phyloP scores from a whole-genome alignment of 192 early-diverging fungal species.

The Chytriomyces sp. region DNA sequence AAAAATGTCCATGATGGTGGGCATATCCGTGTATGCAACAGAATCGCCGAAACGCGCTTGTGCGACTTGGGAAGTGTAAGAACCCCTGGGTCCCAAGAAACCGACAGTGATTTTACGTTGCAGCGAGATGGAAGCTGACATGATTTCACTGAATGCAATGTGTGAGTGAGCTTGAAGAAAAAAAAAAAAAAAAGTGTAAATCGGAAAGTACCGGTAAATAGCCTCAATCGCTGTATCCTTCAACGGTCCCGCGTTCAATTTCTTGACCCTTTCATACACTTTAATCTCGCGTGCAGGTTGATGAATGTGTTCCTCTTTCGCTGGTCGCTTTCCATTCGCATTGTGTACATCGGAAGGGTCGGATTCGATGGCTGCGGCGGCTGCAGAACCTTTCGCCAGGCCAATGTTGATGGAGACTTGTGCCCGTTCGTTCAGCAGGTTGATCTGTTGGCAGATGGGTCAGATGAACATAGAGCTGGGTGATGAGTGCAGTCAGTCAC shows the following conservation, averaged over 20 bases:
- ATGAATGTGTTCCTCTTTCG: constrained; percentile 44
- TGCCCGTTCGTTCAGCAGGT: constrained; percentile 82
- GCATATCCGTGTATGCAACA: constrained; percentile 52
- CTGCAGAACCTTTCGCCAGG: constrained; percentile 44
- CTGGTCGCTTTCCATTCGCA: neutral
- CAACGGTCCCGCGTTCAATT: constrained; percentile 80
- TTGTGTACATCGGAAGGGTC: too few relatives aligned
- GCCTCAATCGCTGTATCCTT: constrained; percentile 67
- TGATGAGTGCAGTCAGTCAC: constrained; percentile 33
- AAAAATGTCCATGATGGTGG: constrained; percentile 71
- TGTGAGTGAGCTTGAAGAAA: neutral
- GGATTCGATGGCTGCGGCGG: too few relatives aligned
- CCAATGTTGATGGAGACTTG: constrained; percentile 80
- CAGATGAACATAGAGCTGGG: neutral
- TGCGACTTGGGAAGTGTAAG: constrained; percentile 90
- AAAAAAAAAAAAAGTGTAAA: neutral
- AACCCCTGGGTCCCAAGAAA: constrained; percentile 89
- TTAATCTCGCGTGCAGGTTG: constrained; percentile 78
- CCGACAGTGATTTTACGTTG: constrained; percentile 82
- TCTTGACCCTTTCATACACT: constrained; percentile 73
- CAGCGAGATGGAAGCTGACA: constrained; percentile 87
- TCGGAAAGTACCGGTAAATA: constrained; percentile 59
- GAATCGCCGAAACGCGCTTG: constrained; percentile 79
- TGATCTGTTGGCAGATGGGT: neutral
- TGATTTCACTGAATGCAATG: constrained; percentile 64